Evolutionary conservation across 768 basidiomycete species (phyloP).

Genomic region (Lactarius pseudohatsudake): DNA sequence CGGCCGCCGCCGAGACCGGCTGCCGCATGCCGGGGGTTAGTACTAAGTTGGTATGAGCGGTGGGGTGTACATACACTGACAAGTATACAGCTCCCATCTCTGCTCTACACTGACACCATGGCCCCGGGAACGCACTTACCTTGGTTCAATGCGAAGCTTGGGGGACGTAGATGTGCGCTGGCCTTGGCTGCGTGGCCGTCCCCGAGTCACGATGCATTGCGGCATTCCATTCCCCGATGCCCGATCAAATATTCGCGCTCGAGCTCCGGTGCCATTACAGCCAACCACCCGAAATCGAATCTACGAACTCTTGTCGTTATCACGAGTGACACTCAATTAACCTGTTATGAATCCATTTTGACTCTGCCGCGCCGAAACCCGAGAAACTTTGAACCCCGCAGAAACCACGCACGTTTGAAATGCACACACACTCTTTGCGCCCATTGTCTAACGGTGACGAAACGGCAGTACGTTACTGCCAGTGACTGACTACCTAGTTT

Average conservation of each 20-base stretch:
- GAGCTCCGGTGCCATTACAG: neutral
- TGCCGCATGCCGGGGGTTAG: slow-evolving; percentile 14
- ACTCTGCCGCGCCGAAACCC: neutral
- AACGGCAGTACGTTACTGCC: neutral
- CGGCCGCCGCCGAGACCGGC: neutral
- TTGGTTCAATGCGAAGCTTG: neutral
- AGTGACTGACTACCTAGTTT: neutral
- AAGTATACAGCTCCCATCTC: neutral
- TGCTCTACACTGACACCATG: neutral
- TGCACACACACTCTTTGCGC: neutral
- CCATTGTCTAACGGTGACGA: neutral
- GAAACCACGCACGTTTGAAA: neutral
- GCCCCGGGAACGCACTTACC: neutral
- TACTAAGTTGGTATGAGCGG: too few relatives aligned
- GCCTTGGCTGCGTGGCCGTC: neutral
- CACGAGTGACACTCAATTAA: neutral
- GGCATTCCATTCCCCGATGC: neutral
- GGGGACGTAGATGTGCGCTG: neutral
- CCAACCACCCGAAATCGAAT: neutral
- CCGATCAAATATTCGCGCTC: neutral
- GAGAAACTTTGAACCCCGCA: neutral
- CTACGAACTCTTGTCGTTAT: neutral
- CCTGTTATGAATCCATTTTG: neutral
- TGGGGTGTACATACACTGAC: neutral
- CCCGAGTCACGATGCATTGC: neutral